Evolutionary conservation across 768 basidiomycete species (phyloP), one percentile per base, ranked within the genome.

Genomic region (Boletellus sp.): DNA sequence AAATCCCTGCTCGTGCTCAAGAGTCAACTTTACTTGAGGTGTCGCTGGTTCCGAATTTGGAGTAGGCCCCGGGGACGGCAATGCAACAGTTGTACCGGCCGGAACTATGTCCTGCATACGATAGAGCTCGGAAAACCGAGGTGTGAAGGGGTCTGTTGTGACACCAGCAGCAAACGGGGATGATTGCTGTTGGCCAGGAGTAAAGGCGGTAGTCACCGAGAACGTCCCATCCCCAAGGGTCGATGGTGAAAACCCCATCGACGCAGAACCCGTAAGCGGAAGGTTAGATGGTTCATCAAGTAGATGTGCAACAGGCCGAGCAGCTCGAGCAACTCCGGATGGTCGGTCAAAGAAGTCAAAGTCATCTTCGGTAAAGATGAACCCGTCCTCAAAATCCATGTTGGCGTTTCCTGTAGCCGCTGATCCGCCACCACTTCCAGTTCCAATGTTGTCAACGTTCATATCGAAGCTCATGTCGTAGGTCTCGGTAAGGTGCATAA

Each of bases 301-400:
- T 13, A 63, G 42, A 45, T 52, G 45, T 33, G 35, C 36, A 1
- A 61, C 50, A 23, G 60, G 50, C 12, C 57, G 56, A 35, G 64
- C 22, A 33, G 59, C 32, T 28, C 66, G 61, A 8, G 61, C 45
- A 38, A 58, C 50, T 24, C 56, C 51, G 1, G 77, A 71, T 0
- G 81, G 83, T 22, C 74, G 75, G 61, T 93, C 89, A 62, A 92
- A 94, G 67, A 90, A 93, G 63, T 80, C 85, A 65, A 93, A 94
- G 65, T 94, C 90, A 48, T 91, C 90, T 45, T 94, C 90, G 0
- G 90, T 91, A 42, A 68, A 67, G 20, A 54, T 58, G 58, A 92
- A 84, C 1, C 74, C 77, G 19, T 81, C 78, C 31, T 84, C 81
- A 45, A 79, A 79, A 37, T 79, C 80, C 65, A 76, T 67, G 44